phyloP scores from a whole-genome alignment of 257 asterid genomes.

The Pogostemon cablin region DNA sequence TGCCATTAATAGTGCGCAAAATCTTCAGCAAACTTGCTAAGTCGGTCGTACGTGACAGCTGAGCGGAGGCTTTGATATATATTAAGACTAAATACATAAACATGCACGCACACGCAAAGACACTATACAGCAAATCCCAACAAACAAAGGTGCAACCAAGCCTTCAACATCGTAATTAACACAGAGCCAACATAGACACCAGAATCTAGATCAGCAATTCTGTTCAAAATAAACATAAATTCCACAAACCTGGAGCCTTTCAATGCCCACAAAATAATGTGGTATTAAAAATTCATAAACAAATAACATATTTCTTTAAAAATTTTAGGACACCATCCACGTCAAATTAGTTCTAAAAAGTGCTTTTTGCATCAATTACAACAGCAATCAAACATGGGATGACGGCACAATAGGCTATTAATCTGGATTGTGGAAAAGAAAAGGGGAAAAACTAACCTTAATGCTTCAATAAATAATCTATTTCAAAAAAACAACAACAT shows the following conservation, averaged over 20 bases:
- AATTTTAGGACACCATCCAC: background rate
- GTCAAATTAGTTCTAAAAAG: background rate
- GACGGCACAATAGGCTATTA: constrained; percentile 24
- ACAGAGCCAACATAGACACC: background rate
- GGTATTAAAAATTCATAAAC: constrained; percentile 5
- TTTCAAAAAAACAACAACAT: background rate
- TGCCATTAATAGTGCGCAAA: background rate
- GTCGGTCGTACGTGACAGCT: constrained; percentile 2
- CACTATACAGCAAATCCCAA: background rate
- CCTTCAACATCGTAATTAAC: background rate
- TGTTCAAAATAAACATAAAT: constrained; percentile 1
- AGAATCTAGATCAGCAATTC: constrained; percentile 26
- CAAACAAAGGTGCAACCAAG: constrained; percentile 17
- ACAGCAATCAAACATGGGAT: constrained; percentile 30
- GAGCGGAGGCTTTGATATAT: background rate
- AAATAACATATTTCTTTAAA: constrained; percentile 27
- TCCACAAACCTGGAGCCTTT: constrained; percentile 28
- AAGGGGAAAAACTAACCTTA: constrained; percentile 28
- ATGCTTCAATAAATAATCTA: constrained; percentile 25
- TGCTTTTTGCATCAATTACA: constrained; percentile 2
- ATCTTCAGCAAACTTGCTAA: background rate
- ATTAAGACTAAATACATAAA: background rate
- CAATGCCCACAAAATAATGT: background rate
- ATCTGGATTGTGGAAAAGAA: constrained; percentile 19
- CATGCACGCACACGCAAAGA: background rate